A percentile compares a stretch with the other conserved stretches of the same genome.
Evolutionary conservation across 805 yeast genomes (phyloP).

Genomic region (Wickerhamiella spandovensis): DNA sequence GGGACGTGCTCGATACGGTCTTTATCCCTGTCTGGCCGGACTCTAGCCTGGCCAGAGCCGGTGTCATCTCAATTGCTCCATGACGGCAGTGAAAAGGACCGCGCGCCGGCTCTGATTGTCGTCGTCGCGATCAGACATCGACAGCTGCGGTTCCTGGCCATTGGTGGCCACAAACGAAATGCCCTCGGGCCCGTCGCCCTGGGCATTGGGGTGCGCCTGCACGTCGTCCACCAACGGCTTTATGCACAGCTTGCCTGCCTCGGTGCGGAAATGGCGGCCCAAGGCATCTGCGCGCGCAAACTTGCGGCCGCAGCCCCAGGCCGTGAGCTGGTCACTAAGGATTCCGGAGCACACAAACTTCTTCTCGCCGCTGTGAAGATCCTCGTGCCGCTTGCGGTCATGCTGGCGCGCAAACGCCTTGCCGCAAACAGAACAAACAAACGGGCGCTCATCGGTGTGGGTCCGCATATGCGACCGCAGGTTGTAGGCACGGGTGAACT

Average conservation of each 20-base stretch:
- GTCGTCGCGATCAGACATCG: conserved; percentile 7
- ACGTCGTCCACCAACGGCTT: conserved; percentile 47
- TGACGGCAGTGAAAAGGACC: conserved; percentile 18
- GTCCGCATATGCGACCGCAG: conserved; percentile 83
- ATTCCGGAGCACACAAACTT: conserved; percentile 54
- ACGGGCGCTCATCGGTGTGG: conserved; percentile 65
- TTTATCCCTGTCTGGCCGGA: too few relatives aligned
- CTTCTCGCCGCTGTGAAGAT: conserved; percentile 60
- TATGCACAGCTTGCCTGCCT: conserved; percentile 58
- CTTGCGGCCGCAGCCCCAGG: conserved; percentile 64
- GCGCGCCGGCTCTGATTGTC: conserved; percentile 18
- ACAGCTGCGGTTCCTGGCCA: not conserved
- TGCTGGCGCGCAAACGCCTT: conserved; percentile 66
- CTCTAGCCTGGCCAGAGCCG: too few relatives aligned
- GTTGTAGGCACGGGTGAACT: conserved; percentile 87
- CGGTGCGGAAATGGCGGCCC: conserved; percentile 63
- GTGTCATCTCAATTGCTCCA: conserved; percentile 11
- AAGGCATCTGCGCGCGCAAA: conserved; percentile 72
- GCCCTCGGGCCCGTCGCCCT: conserved; percentile 16
- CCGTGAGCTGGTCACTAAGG: conserved; percentile 40
- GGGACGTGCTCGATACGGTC: too few relatives aligned
- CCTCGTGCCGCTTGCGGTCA: conserved; percentile 64
- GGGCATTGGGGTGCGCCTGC: conserved; percentile 9
- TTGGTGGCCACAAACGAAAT: conserved; percentile 8
- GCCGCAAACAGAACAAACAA: conserved; percentile 46